phyloP scores from a whole-genome alignment of 2,329 filamentous ascomycete genomes.

The Gaeumannomyces tritici region DNA sequence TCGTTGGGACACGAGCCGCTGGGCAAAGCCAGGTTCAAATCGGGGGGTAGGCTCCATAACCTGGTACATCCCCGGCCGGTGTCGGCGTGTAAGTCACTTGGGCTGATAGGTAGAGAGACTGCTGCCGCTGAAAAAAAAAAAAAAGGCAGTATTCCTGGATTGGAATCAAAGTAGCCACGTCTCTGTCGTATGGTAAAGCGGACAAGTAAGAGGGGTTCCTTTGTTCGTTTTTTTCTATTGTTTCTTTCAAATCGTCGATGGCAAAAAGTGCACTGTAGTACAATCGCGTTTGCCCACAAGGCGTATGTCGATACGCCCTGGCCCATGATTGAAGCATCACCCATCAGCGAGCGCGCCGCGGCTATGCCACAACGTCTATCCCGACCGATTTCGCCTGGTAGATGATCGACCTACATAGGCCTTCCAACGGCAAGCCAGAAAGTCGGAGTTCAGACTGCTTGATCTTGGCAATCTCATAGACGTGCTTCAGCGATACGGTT shows the following conservation, averaged over 20 bases:
- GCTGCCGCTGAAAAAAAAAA: too few relatives aligned
- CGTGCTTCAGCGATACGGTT: slow-evolving; percentile 81
- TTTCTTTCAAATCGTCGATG: not conserved
- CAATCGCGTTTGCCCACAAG: not conserved
- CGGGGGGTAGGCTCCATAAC: too few relatives aligned
- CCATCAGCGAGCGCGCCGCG: not conserved
- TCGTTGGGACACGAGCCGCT: too few relatives aligned
- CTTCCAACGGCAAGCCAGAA: slow-evolving; percentile 61
- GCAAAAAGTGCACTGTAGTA: not conserved
- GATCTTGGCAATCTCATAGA: slow-evolving; percentile 96
- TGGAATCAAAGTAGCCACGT: too few relatives aligned
- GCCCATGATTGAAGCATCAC: not conserved
- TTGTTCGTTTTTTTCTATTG: not conserved
- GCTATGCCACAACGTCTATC: slow-evolving; percentile 25
- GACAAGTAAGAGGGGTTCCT: not conserved
- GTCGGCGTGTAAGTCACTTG: too few relatives aligned
- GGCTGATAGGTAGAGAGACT: too few relatives aligned
- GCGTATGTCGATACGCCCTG: not conserved
- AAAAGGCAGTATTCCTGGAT: too few relatives aligned
- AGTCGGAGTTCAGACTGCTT: slow-evolving; percentile 73
- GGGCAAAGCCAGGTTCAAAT: too few relatives aligned
- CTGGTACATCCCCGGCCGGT: too few relatives aligned
- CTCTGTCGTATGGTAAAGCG: not conserved
- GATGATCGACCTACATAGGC: slow-evolving; percentile 65
- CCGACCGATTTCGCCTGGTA: slow-evolving; percentile 68